Evolutionary conservation across 1,139 yeast species (phyloP), one percentile per base, ranked within the genome.

Genomic region (Magnusiomyces ingens): DNA sequence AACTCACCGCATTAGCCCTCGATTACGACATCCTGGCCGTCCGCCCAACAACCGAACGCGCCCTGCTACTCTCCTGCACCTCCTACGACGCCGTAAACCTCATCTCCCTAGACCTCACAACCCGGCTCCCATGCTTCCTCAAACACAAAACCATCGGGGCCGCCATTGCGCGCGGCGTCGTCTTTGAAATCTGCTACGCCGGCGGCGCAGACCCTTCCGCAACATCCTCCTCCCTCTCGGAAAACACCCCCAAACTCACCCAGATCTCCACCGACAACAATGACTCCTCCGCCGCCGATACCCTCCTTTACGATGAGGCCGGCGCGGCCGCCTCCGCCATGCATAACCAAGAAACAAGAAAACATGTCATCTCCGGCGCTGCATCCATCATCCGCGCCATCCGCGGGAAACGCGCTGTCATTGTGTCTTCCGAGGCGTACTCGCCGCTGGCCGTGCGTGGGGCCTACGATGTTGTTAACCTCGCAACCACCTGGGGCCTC

Each of bases 71-170:
- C 51, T 85, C 94, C 1, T 81, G 91, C 26, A 76, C 84, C 2
- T 57, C 76, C 2, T 81, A 80, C 58, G 73, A 90, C 49, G 95
- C 86, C 56, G 76, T 91, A 43, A 98, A 93, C 69, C 60, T 93
- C 40, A 79, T 93, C 40, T 82, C 96, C 0, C 76, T 93, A 52
- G 82, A 86, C 56, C 77, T 86, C 66, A 71, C 79, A 17, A 73
- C 76, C 44, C 77, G 89, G 56, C 71, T 89, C 49, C 94, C 96
- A 0, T 84, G 82, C 61, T 87, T 81, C 67, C 72, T 93, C 59
- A 85, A 86, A 60, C 96, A 89, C 71, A 88, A 90, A 63, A 82
- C 89, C 0, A 77, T 90, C 10, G 86, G 96, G 44, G 81, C 89
- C 48, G 97, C 95, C 1, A 76, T 87, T 17, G 85, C 84, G 18